phyloP scores from a whole-genome alignment of 208 protist species.

The Wallacemonas sp. region DNA sequence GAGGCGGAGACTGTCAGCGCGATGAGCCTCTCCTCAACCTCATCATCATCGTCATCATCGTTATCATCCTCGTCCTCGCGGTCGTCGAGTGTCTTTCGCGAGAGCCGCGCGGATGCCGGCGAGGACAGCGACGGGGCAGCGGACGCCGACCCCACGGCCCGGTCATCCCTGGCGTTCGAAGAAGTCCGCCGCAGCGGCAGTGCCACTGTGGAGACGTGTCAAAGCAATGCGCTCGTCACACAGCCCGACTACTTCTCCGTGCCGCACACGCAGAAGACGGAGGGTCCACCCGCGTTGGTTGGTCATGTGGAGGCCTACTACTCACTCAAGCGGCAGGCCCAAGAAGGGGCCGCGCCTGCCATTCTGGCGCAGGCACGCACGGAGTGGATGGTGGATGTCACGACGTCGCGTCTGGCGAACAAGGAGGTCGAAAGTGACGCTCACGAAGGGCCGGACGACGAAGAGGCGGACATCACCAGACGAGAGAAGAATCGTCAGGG shows the following conservation, averaged over 20 bases:
- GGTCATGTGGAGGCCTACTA: slow-evolving; percentile 1
- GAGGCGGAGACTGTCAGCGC: slow-evolving; percentile 10
- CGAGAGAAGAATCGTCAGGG: no score
- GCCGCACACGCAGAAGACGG: background rate
- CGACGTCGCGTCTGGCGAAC: no score
- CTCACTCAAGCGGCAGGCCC: background rate
- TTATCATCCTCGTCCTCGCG: background rate
- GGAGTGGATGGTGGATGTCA: no score
- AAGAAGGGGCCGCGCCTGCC: background rate
- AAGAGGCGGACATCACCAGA: no score
- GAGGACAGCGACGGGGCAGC: background rate
- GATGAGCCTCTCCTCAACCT: background rate
- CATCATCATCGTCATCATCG: background rate
- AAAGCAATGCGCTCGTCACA: slow-evolving; percentile 12
- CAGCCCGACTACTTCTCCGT: slow-evolving; percentile 15
- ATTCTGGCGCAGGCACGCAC: slow-evolving; percentile 17
- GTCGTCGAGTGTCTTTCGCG: background rate
- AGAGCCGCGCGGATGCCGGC: background rate
- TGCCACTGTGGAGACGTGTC: background rate
- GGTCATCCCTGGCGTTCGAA: slow-evolving; percentile 4
- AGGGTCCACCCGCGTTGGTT: background rate
- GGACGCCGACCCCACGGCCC: background rate
- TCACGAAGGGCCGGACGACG: no score
- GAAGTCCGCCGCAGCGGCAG: slow-evolving; percentile 23
- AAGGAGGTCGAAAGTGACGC: no score